Base-by-base conservation (phyloP, 2,329 filamentous ascomycete species). In the Boeremia lycopersici region DNA sequence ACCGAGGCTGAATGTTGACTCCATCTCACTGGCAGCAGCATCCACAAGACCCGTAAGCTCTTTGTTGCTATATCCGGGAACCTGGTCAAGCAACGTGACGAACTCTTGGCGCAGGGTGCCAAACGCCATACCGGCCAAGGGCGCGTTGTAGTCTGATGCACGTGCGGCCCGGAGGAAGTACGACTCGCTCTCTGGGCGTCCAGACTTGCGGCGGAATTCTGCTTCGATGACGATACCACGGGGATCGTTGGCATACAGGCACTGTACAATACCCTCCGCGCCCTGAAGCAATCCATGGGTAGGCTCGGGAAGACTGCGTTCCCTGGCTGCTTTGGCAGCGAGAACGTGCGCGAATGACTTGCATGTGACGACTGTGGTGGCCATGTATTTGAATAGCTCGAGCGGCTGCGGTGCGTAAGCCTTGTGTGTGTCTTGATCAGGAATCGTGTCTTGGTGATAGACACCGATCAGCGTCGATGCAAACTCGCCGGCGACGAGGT, bases 141-240 rank as follows among this genome's bases (percentile, higher is more conserved):
- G 58, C 10, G 33, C 29, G 13, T 62, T 60, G 44, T 67, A 68
- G 23, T 68, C 64, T 19, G 62, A 48, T 2, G 45, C 17, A 11
- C 50, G 44, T 34, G 63, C 46, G 8, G 62, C 38, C 38, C 62
- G 64, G 13, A 89, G 65, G 59, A 85, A 82, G 66, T 84, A 89
- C 76, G 79, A 83, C 74, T 97, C 93, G 8, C 82, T 77, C 13
- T 96, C 87, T 0, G 88, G 86, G 4, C 92, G 82, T 0, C 93
- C 93, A 65, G 89, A 93, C 65, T 92, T 89, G 50, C 93, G 82
- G 10, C 95, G 83, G 64, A 96, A 84, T 74, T 99, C 93, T 84
- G 96, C 89, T 67, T 91, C 87, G 6, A 97, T 74, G 0, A 96
- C 90, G 0, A 93, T 72, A 0, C 84, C 89, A 0, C 78, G 78